phyloP scores from a whole-genome alignment of 2,329 filamentous ascomycete species.

The Sphaerulina musiva region DNA sequence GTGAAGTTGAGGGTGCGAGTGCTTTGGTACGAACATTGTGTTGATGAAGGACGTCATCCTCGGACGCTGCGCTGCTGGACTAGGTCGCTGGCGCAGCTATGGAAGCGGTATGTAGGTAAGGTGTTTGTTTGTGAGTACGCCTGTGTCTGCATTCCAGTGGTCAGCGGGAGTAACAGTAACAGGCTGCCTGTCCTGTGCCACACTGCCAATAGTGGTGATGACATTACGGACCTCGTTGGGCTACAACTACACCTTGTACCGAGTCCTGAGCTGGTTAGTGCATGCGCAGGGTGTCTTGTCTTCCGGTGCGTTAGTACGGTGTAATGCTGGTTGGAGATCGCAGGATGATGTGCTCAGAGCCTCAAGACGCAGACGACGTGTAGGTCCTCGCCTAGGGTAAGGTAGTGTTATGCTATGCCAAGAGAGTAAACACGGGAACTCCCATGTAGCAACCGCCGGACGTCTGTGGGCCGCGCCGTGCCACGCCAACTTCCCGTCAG shows the following conservation, averaged over 20 bases:
- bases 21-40: slow-evolving; percentile 61
- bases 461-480: too few species aligned
- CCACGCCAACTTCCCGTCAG: too few species aligned
- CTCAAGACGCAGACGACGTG: too few species aligned
- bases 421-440: too few species aligned
- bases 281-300: too few species aligned
- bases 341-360: slow-evolving; percentile 9
- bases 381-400: too few species aligned
- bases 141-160: not conserved
- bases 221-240: not conserved
- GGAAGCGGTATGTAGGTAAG: not conserved
- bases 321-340: slow-evolving; percentile 10
- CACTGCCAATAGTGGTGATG: not conserved
- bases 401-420: too few species aligned
- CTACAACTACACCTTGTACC: too few species aligned
- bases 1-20: not conserved
- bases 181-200: not conserved
- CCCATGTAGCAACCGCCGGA: too few species aligned
- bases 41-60: slow-evolving; percentile 71
- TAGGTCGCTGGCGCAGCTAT: not conserved
- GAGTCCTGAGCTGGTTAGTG: too few species aligned
- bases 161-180: not conserved
- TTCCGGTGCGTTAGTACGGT: not conserved
- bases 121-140: not conserved
- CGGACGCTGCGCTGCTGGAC: not conserved